Evolutionary conservation across 345 rosid genomes (phyloP), one percentile per base, ranked within the genome.

Genomic region (Eucalyptus polyanthemos): DNA sequence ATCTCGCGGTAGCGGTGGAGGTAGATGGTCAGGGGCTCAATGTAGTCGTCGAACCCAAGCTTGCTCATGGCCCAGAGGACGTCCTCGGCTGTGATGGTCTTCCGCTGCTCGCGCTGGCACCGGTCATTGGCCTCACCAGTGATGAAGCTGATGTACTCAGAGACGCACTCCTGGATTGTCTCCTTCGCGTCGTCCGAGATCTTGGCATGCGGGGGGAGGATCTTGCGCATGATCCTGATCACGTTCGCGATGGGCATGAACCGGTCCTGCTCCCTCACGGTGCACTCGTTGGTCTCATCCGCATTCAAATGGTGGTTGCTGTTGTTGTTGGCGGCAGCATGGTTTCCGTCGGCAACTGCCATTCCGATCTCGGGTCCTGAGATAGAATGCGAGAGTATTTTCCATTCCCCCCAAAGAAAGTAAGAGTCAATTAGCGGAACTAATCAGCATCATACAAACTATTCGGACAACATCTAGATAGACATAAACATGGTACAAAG

Each of bases 211-310:
- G 97, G 90, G 6, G 99, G 99, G 24, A 97, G 96, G 92, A 96
- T 94, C 90, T 91, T 94, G 31, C 99, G 96, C 99, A 97, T 96
- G 92, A 97, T 97, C 88, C 99, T 89, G 88, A 95, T 97, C 90
- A 97, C 98, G 37, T 97, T 97, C 4, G 99, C 99, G 11, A 97
- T 97, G 31, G 99, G 99, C 99, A 96, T 96, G 95, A 95, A 97
- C 69, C 95, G 95, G 90, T 97, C 99, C 91, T 97, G 99, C 89
- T 97, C 99, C 47, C 99, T 93, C 50, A 96, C 97, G 50, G 90
- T 89, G 91, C 96, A 95, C 87, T 94, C 99, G 87, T 92, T 94
- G 90, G 92, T 94, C 27, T 94, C 97, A 5, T 81, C 86, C 4
- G 88, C 97, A 8, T 80, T 72, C 7, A 86, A 37, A 5, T 89